Evolutionary conservation across 2,329 filamentous ascomycete species (phyloP).

Genomic region (Rhynchosporium secalis): DNA sequence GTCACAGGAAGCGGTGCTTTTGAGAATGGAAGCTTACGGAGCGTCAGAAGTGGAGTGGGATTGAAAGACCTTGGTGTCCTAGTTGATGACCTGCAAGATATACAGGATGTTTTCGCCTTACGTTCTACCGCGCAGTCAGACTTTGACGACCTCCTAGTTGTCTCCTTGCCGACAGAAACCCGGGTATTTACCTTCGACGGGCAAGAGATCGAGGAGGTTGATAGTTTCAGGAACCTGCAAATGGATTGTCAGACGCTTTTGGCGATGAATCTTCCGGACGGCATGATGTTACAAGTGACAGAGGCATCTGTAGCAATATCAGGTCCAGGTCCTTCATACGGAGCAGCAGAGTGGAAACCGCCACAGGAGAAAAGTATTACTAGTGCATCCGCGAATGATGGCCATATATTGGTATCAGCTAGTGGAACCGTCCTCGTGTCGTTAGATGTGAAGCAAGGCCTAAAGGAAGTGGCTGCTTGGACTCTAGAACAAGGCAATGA

Average conservation of each 20-base stretch:
- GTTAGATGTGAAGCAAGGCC: constrained; percentile 59
- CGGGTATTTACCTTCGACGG: constrained; percentile 74
- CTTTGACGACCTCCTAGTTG: constrained; percentile 69
- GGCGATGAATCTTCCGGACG: constrained; percentile 62
- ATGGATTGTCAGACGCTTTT: constrained; percentile 73
- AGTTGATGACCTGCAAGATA: constrained; percentile 75
- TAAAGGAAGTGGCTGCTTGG: constrained; percentile 60
- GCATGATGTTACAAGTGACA: constrained; percentile 75
- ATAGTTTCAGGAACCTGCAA: constrained; percentile 69
- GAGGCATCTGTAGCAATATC: constrained; percentile 60
- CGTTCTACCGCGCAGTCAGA: constrained; percentile 50
- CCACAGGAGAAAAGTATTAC: constrained; percentile 63
- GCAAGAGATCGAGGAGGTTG: constrained; percentile 83
- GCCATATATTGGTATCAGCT: constrained; percentile 70
- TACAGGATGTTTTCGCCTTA: constrained; percentile 72
- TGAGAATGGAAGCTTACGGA: constrained; percentile 83
- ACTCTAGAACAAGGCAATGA: constrained; percentile 68
- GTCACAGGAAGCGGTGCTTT: constrained; percentile 91
- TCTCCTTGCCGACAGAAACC: constrained; percentile 82
- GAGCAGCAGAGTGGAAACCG: constrained; percentile 59
- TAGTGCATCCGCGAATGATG: constrained; percentile 71
- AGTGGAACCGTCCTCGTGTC: constrained; percentile 73
- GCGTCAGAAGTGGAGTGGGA: constrained; percentile 89
- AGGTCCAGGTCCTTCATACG: constrained; percentile 57
- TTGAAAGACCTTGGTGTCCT: constrained; percentile 84